phyloP scores from a whole-genome alignment of 805 yeast species.

The Myxozyma lipomycoides region DNA sequence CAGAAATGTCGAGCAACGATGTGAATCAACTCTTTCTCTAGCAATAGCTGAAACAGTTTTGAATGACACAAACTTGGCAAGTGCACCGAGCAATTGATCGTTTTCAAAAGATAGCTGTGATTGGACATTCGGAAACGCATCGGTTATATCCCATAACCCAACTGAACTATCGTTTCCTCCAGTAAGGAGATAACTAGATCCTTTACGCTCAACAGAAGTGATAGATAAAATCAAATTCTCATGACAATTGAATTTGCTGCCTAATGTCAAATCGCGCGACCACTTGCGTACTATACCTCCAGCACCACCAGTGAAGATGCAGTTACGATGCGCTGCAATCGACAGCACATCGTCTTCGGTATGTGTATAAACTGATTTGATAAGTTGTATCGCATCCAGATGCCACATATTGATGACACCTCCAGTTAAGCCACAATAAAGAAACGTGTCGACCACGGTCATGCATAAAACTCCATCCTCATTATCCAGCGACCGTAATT shows the following conservation, averaged over 20 bases:
- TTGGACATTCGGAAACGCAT: constrained; percentile 9
- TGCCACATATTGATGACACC: constrained; percentile 86
- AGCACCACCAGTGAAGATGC: constrained; percentile 58
- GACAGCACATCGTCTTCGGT: constrained; percentile 54
- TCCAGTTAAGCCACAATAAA: constrained; percentile 77
- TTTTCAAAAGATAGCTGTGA: constrained; percentile 42
- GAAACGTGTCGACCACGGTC: constrained; percentile 57
- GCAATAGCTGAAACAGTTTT: constrained; percentile 76
- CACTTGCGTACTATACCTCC: constrained; percentile 49
- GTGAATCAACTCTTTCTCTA: constrained; percentile 66
- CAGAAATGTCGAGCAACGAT: constrained; percentile 79
- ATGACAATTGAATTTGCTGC: constrained; percentile 50
- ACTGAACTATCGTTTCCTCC: constrained; percentile 70
- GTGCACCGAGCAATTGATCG: constrained; percentile 60
- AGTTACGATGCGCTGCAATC: constrained; percentile 51
- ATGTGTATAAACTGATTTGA: constrained; percentile 40
- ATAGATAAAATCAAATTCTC: constrained; percentile 58
- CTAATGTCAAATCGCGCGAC: constrained; percentile 47
- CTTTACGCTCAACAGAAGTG: constrained; percentile 43
- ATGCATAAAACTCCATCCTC: constrained; percentile 70
- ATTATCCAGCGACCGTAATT: constrained; percentile 30
- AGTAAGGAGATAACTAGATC: constrained; percentile 50
- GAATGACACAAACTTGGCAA: constrained; percentile 60
- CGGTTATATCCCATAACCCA: constrained; percentile 59
- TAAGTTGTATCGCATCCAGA: constrained; percentile 69